These are phyloP conservation scores for Favolaschia claudopus DNA, from an alignment of 768 basidiomycete species.

Conservation along the genomic window DNA sequence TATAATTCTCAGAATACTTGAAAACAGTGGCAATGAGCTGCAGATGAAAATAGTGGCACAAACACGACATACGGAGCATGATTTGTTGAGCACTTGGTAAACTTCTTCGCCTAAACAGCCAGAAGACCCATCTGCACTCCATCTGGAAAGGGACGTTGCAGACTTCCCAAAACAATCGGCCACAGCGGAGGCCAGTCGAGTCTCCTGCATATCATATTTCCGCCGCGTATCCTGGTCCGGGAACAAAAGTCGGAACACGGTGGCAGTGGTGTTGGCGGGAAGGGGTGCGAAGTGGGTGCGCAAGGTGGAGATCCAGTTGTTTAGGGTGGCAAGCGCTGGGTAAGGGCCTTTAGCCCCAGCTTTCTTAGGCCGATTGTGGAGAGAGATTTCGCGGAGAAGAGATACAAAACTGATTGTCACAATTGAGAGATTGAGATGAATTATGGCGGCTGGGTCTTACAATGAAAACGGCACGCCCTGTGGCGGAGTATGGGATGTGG, in stretches of 20 bases:
- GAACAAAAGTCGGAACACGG: slow-evolving; percentile 80
- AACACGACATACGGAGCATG: slow-evolving; percentile 46
- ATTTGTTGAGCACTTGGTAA: slow-evolving; percentile 48
- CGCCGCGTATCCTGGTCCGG: slow-evolving; percentile 80
- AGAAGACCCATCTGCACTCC: slow-evolving; percentile 50
- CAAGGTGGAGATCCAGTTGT: slow-evolving; percentile 53
- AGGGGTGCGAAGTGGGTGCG: slow-evolving; percentile 54
- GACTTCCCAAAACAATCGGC: slow-evolving; percentile 54
- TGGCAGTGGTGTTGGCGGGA: slow-evolving; percentile 59
- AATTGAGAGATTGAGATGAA: slow-evolving; percentile 8
- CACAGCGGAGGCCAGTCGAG: slow-evolving; percentile 59
- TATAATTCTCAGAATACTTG: slow-evolving; percentile 16
- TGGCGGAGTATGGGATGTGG: neutral
- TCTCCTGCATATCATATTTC: slow-evolving; percentile 79
- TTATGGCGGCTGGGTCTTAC: slow-evolving; percentile 36
- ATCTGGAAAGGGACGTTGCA: slow-evolving; percentile 39
- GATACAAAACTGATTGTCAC: slow-evolving; percentile 52
- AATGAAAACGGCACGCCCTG: slow-evolving; percentile 50
- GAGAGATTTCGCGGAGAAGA: slow-evolving; percentile 54
- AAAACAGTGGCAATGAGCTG: neutral
- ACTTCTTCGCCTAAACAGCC: slow-evolving; percentile 82
- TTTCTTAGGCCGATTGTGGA: slow-evolving; percentile 38
- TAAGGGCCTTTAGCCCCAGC: slow-evolving; percentile 33
- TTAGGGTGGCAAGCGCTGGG: slow-evolving; percentile 50
- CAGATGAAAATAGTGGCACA: no score